These are phyloP conservation scores for Rhododendron williamsianum DNA, from an alignment of 148 eudicot species.

Conservation along the genomic window DNA sequence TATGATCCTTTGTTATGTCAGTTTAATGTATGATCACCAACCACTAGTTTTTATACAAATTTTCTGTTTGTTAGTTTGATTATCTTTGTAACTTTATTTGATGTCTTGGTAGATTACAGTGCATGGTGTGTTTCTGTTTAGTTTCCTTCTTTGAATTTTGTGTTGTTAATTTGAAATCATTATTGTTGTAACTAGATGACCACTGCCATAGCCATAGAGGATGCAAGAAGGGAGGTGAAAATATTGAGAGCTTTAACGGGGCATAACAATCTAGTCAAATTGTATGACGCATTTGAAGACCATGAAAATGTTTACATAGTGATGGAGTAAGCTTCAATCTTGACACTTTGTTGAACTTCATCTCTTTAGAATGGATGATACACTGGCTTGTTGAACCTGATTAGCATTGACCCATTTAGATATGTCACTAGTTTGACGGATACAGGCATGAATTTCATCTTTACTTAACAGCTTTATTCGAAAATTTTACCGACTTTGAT, in stretches of 20 bases:
- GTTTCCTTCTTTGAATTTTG: neutral
- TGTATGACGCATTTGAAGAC: conserved; percentile 89
- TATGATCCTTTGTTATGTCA: neutral
- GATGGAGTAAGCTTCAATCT: conserved; percentile 74
- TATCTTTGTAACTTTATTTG: neutral
- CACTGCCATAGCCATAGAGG: conserved; percentile 94
- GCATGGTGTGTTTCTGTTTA: neutral
- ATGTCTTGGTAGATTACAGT: neutral
- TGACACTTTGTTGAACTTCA: conserved; percentile 3
- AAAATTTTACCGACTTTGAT: neutral
- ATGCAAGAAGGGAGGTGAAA: conserved; percentile 91
- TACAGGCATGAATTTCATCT: neutral
- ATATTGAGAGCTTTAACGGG: conserved; percentile 81
- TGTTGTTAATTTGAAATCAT: neutral
- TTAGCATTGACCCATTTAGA: neutral
- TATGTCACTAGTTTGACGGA: neutral
- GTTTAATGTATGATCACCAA: neutral
- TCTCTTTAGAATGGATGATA: neutral
- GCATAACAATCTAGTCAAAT: conserved; percentile 66
- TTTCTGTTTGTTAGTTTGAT: neutral
- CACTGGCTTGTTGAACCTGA: neutral
- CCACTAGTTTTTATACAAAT: neutral
- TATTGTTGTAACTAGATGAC: conserved; percentile 57
- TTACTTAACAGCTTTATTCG: neutral
- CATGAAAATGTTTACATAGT: conserved; percentile 84